phyloP scores from a whole-genome alignment of 2,329 filamentous ascomycete species.

The Lizonia empirigonia region DNA sequence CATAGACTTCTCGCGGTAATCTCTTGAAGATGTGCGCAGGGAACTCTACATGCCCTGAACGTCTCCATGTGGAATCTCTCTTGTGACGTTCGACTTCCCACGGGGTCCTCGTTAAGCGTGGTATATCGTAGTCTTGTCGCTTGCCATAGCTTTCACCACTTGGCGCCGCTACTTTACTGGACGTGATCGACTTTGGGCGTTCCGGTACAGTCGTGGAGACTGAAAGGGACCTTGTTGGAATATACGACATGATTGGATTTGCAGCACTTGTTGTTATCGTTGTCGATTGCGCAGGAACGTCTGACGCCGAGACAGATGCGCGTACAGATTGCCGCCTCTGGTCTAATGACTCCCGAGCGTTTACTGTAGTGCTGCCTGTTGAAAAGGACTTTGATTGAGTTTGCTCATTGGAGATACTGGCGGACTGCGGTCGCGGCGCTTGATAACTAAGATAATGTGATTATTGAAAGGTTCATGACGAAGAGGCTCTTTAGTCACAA shows the following conservation, averaged over 20 bases:
- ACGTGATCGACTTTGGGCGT: neutral
- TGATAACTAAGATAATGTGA: neutral
- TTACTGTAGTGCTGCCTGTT: neutral
- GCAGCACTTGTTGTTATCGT: neutral
- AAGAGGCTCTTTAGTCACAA: neutral
- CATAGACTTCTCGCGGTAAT: constrained; percentile 61
- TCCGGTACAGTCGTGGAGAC: neutral
- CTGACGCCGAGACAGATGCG: neutral
- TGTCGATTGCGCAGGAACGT: neutral
- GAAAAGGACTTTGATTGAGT: neutral
- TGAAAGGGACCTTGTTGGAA: neutral
- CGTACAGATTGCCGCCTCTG: neutral
- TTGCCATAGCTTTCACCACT: neutral
- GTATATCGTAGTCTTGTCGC: constrained; percentile 18
- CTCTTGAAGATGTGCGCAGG: constrained; percentile 50
- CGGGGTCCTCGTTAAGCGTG: constrained; percentile 42
- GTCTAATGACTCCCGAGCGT: neutral
- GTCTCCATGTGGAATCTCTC: constrained; percentile 40
- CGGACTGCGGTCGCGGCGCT: neutral
- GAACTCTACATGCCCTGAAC: constrained; percentile 24
- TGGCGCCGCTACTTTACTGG: constrained; percentile 5
- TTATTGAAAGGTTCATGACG: neutral
- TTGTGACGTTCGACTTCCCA: constrained; percentile 48
- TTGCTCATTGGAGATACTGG: neutral
- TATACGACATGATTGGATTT: neutral